Evolutionary conservation across 208 protist genomes (phyloP), one percentile per base, ranked within the genome.

Genomic region (Leishmania amazonensis): DNA sequence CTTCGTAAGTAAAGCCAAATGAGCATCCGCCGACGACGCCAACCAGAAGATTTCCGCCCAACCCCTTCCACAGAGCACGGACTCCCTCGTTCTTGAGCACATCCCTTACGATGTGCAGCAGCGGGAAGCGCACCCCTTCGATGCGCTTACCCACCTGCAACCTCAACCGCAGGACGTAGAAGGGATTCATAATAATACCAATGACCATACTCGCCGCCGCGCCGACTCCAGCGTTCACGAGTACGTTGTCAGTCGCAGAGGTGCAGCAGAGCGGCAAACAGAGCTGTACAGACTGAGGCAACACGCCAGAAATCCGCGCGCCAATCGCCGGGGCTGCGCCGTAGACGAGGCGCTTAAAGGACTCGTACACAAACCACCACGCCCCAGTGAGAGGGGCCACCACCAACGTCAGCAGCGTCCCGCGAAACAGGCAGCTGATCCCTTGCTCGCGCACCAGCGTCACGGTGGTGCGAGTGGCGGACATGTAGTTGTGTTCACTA

Each of bases 291-390:
- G 70, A 21, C 35, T n/a, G 28, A 28, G 88, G 85, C 68, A 91
- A 31, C 35, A 89, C 49, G 28, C 54, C 31, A 31, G 76, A 74
- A 11, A 89, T 49, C 31, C 73, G 76, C 1, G 80, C 62, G 7
- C 79, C 88, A 28, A 91, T 45, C 21, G 75, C 62, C 71, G 86
- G 86, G 2, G 84, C 85, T 15, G 76, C 81, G 45, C 72, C 83
- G 83, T 96, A 96, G 19, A 83, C 81, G 53, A 78, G 65, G 28
- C 88, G 80, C 82, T 96, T 96, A 80, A 96, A 88, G 5, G 76
- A 86, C 70, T 96, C 93, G 81, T 96, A 96, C 24, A 95, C 83
- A 75, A 93, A 90, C 91, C 93, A 96, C 91, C 93, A 96, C 64
- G 90, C 90, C 19, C 93, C 93, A 7, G 90, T 94, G 72, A 96